phyloP scores from a whole-genome alignment of 2,329 filamentous ascomycete genomes.

The Xylaria sp. region DNA sequence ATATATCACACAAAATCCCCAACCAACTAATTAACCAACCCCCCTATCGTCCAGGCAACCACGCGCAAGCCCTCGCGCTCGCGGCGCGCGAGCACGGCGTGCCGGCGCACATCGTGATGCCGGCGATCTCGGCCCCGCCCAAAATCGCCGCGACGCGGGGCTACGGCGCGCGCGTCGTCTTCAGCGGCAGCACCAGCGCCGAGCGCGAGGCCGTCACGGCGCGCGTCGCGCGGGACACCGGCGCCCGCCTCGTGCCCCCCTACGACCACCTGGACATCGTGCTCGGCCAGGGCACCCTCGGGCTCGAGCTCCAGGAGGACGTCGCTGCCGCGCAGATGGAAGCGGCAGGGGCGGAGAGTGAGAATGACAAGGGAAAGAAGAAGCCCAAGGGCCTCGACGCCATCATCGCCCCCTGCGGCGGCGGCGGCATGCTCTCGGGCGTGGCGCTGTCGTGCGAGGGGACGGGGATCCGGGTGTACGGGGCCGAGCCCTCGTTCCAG shows the following conservation, averaged over 20 bases:
- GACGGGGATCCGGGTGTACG: slow-evolving; percentile 77
- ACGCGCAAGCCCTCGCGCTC: slow-evolving; percentile 88
- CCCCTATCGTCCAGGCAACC: slow-evolving; percentile 71
- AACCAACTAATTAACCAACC: slow-evolving; percentile 16
- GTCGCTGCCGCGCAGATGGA: slow-evolving; percentile 59
- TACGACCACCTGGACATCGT: slow-evolving; percentile 94
- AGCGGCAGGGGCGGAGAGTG: slow-evolving; percentile 40
- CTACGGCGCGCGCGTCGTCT: slow-evolving; percentile 78
- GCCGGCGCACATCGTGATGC: slow-evolving; percentile 90
- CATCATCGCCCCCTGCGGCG: slow-evolving; percentile 82
- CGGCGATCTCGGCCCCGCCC: slow-evolving; percentile 76
- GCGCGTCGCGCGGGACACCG: slow-evolving; percentile 70
- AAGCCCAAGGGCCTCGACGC: slow-evolving; percentile 57
- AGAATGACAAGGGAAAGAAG: slow-evolving; percentile 10
- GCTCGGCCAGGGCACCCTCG: slow-evolving; percentile 89
- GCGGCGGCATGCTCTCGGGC: slow-evolving; percentile 85
- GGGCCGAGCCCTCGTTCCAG: slow-evolving; percentile 80
- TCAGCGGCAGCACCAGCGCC: slow-evolving; percentile 76
- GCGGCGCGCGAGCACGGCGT: slow-evolving; percentile 75
- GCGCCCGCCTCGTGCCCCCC: slow-evolving; percentile 80
- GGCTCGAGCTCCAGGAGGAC: slow-evolving; percentile 79
- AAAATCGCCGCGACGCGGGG: slow-evolving; percentile 83
- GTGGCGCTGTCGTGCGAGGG: slow-evolving; percentile 75
- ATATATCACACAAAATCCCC: background rate
- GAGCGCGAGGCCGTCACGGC: slow-evolving; percentile 80